Base-by-base conservation (phyloP, 1,139 yeast genomes). In the Diutina neorugosa region DNA sequence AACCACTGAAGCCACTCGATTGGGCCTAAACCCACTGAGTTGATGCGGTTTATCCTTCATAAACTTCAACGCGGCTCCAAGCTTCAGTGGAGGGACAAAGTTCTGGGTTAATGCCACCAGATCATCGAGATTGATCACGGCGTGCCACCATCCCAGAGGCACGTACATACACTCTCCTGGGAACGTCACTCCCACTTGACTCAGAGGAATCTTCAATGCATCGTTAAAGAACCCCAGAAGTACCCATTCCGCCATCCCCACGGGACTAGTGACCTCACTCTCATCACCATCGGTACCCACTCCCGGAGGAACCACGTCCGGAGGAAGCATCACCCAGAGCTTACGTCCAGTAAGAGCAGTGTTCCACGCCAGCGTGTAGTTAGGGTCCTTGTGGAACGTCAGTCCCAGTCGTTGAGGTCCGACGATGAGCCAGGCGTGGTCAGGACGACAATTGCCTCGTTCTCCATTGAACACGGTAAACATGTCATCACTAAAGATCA, bases 141-240 rank as follows among this genome's bases (percentile, higher is more conserved):
- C 73, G 69, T 90, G 97, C 97, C 97, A 90, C 97, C 97, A 90
- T 1, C 96, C 95, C 20, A 91, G 77, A 2, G 97, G 97, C 4
- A 90, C 97, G 63, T 86, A 81, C 77, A 89, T 78, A 58, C 89
- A 84, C 64, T 90, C 95, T 5, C 93, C 93, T 0, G 91, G 86
- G 59, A 81, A 81, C 0, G 95, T 85, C 12, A 89, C 71, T 1
- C 88, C 94, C 21, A 89, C 80, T 47, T 74, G 64, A 57, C 88
- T 84, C 54, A 75, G 77, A 4, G 72, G 71, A 14, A 78, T 62
- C 54, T 69, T 71, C 12, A 70, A 58, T 1, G 74, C 63, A 62
- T 84, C 93, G 59, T 83, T 80, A 70, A 82, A 88, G 61, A 85
- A 89, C 0, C 96, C 96, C 21, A 87, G 77, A 11, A 85, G 67